Evolutionary conservation across 306 rosid genomes (phyloP).

Genomic region (Medicago lupulina): DNA sequence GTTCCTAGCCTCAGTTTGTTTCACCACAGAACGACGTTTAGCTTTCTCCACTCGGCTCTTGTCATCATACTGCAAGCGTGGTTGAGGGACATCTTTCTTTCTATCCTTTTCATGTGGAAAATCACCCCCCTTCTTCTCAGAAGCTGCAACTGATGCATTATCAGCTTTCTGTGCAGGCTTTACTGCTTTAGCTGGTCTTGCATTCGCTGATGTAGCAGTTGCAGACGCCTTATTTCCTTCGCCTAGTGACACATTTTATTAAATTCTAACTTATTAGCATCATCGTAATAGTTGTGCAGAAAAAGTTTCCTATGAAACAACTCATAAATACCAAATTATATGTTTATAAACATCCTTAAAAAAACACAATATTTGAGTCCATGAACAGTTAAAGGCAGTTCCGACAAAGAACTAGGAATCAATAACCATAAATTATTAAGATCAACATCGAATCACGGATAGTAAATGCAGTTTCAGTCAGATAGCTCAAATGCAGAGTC

Average conservation of each 20-base stretch:
- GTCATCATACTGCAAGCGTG: constrained; percentile 73
- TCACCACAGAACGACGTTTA: constrained; percentile 65
- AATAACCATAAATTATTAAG: constrained; percentile 12
- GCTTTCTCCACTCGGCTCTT: constrained; percentile 66
- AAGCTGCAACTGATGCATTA: constrained; percentile 50
- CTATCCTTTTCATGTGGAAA: constrained; percentile 61
- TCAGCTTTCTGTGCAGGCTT: constrained; percentile 57
- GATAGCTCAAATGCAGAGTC: constrained; percentile 26
- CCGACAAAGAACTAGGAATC: constrained; percentile 1
- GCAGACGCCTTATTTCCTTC: constrained; percentile 60
- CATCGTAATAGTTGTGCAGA: constrained; percentile 18
- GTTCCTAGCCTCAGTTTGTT: constrained; percentile 67
- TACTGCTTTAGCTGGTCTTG: constrained; percentile 51
- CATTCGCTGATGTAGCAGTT: constrained; percentile 39
- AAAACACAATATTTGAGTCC: constrained; percentile 19
- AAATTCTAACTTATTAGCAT: constrained; percentile 39
- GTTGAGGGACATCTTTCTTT: constrained; percentile 72
- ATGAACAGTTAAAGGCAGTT: constrained; percentile 7
- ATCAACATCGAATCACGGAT: constrained; percentile 3
- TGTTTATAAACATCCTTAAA: constrained; percentile 8
- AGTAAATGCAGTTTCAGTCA: constrained; percentile 18
- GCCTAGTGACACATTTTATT: constrained; percentile 40
- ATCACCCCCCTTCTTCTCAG: constrained; percentile 64
- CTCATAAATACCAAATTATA: constrained; percentile 13
- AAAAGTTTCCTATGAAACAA: constrained; percentile 18